phyloP scores from a whole-genome alignment of 2,329 filamentous ascomycete species.

The Juglanconis juglandina region DNA sequence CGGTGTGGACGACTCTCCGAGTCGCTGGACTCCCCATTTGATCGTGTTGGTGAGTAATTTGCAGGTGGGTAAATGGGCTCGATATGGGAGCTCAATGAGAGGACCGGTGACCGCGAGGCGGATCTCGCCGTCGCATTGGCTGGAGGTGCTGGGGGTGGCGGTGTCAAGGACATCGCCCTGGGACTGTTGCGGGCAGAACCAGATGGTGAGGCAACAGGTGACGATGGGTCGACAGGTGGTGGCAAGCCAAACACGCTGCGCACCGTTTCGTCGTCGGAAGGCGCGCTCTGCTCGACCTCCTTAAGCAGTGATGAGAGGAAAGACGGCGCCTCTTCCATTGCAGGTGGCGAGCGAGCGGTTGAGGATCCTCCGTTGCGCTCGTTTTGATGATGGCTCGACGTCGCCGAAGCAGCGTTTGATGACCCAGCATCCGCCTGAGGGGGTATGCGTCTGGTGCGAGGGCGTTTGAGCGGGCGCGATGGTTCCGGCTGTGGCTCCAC shows the following conservation, averaged over 20 bases:
- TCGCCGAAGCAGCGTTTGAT: conserved; percentile 22
- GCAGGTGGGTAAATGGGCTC: conserved; percentile 72
- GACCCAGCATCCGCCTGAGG: conserved; percentile 46
- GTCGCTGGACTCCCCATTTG: conserved; percentile 44
- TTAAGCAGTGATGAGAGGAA: conserved; percentile 84
- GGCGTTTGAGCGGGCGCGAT: conserved; percentile 82
- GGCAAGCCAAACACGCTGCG: conserved; percentile 37
- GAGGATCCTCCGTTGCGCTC: conserved; percentile 14
- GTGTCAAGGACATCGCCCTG: conserved; percentile 64
- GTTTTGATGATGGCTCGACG: conserved; percentile 18
- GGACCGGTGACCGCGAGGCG: conserved; percentile 53
- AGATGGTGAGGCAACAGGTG: conserved; percentile 56
- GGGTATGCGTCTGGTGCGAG: conserved; percentile 68
- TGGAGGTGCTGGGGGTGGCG: conserved; percentile 50
- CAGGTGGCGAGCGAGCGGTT: conserved; percentile 27
- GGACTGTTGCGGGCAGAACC: conserved; percentile 65
- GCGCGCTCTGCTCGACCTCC: conserved; percentile 71
- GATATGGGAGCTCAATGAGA: conserved; percentile 67
- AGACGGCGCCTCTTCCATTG: conserved; percentile 57
- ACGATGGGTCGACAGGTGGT: conserved; percentile 30
- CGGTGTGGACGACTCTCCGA: conserved; percentile 32
- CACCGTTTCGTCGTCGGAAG: conserved; percentile 55
- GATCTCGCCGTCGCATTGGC: conserved; percentile 52
- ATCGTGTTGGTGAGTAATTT: conserved; percentile 64
- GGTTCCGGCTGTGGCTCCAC: conserved; percentile 65